Evolutionary conservation across 306 rosid genomes (phyloP), one percentile per base, ranked within the genome.

Genomic region (Rosa lucieae): DNA sequence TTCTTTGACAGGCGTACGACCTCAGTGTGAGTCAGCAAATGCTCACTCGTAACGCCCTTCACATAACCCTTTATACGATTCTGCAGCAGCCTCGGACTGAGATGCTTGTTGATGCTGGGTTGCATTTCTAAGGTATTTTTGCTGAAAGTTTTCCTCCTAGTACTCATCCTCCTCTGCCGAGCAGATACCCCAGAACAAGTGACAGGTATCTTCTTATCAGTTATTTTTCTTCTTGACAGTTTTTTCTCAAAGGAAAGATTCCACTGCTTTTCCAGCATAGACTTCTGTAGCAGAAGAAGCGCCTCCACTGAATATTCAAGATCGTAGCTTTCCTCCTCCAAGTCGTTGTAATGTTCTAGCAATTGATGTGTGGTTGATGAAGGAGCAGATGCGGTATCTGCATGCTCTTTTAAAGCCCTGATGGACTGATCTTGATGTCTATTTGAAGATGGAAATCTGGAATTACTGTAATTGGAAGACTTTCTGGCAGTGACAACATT

Each of bases 141-240:
- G 74, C 85, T 13, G 20, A 73, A 65, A 42, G 56, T 40, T 79
- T 82, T 93, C 87, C 86, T 89, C 87, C 84, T 90, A 20, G 75
- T 70, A 72, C 35, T 83, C 59, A 91, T 77, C 87, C 99, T 95
- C 83, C 99, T 89, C 77, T 91, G 98, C 77, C 99, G 88, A 15
- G 99, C 99, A 77, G 99, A 95, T 61, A 95, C 85, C 59, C 99
- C 99, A n/a, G 99, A 95, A 87, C 88, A 91, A 82, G 92, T 90
- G n/a, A 95, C 90, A 0, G 85, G 82, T 56, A 87, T 84, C 79
- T 87, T 89, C 81, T 82, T 81, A 39, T 35, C 40, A 18, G 39
- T 80, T 23, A 75, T 81, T 43, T 74, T 85, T 40, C 21, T 82
- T 62, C 68, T 81, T 1, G 85, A 80, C 80, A 81, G 79, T 21